Conservation (phyloP, 768 basidiomycete species). For the Lentinula edodes region DNA sequence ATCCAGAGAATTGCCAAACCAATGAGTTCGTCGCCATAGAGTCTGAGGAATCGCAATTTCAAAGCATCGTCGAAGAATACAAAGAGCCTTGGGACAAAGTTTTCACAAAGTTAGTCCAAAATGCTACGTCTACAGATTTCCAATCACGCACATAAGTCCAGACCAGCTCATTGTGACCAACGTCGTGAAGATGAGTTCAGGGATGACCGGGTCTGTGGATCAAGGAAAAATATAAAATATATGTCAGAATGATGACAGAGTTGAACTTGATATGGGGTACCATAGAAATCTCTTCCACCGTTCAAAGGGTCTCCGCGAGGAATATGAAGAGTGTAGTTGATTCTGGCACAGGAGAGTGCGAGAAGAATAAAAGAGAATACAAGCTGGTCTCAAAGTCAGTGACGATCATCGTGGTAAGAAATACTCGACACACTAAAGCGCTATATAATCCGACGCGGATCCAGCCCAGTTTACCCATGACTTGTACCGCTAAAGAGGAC, state of each 20-base stretch:
- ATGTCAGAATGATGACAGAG: neutral
- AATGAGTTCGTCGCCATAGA: constrained; percentile 52
- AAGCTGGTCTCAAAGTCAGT: constrained; percentile 18
- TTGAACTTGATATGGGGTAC: constrained; percentile 22
- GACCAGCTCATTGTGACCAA: constrained; percentile 62
- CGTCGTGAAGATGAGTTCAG: constrained; percentile 59
- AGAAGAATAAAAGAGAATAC: constrained; percentile 54
- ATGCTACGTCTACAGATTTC: neutral
- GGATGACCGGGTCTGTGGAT: constrained; percentile 58
- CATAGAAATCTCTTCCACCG: constrained; percentile 51
- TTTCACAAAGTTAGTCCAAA: neutral
- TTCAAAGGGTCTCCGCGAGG: constrained; percentile 51
- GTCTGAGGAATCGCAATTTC: constrained; percentile 53
- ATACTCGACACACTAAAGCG: neutral
- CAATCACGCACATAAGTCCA: constrained; percentile 48
- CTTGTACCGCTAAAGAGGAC: neutral
- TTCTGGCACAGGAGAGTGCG: constrained; percentile 51
- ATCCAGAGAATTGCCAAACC: constrained; percentile 63
- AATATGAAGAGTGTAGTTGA: constrained; percentile 63
- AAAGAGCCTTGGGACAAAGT: constrained; percentile 8
- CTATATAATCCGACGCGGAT: neutral
- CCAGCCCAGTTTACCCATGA: neutral
- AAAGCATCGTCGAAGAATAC: constrained; percentile 54
- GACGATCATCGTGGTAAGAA: too few species aligned
- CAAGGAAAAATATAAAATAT: neutral